Percentiles rank a stretch among this genome's conserved stretches.
These are phyloP conservation scores for Lycium ferocissimum DNA, from an alignment of 257 asterid species.

Conservation along the genomic window DNA sequence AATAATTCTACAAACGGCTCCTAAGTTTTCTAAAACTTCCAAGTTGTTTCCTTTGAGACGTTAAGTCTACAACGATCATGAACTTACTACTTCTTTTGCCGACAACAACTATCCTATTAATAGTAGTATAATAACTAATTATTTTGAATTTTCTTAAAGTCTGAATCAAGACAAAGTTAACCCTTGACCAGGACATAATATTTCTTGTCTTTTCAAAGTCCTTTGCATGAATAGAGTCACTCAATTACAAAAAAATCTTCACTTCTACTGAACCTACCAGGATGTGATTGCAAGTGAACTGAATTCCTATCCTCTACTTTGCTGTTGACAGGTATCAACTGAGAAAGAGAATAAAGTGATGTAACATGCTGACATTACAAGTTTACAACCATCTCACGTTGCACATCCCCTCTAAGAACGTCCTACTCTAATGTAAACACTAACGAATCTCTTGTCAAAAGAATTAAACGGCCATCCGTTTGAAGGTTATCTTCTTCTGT, in stretches of 20 bases:
- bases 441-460: background rate
- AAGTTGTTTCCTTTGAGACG: background rate
- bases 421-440: slow-evolving; percentile 5
- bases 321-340: background rate
- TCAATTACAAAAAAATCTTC: background rate
- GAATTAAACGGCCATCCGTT: slow-evolving; percentile 1
- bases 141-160: background rate
- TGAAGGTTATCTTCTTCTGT: slow-evolving; percentile 44
- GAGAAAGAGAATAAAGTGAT: background rate
- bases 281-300: background rate
- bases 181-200: background rate
- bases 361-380: slow-evolving; percentile 22
- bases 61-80: background rate
- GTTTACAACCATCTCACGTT: slow-evolving; percentile 13
- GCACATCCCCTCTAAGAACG: background rate
- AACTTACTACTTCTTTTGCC: background rate
- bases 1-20: too few relatives aligned
- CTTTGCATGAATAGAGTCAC: background rate
- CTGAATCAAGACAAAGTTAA: background rate
- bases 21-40: background rate
- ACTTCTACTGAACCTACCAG: background rate
- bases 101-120: too few relatives aligned
- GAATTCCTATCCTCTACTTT: background rate
- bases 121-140: background rate
- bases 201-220: background rate